Evolutionary conservation across 331 rosid species (phyloP).

Genomic region (Acacia concinna): DNA sequence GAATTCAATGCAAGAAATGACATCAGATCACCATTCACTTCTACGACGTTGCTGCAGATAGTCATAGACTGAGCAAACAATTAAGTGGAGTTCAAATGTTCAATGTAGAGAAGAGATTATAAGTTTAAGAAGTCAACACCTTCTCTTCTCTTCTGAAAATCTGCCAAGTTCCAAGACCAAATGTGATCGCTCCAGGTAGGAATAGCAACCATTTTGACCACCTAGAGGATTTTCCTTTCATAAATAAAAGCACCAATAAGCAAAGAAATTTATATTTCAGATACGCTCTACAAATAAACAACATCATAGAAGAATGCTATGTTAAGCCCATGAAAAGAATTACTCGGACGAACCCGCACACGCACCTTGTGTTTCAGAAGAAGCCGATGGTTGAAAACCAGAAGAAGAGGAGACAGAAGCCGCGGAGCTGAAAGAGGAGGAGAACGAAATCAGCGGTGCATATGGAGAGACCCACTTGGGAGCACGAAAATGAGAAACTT

Average conservation of each 20-base stretch:
- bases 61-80: not conserved
- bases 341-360: not conserved
- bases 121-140: slow-evolving; percentile 36
- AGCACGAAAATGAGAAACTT: not conserved
- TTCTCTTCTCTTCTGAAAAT: slow-evolving; percentile 85
- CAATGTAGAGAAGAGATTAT: not conserved
- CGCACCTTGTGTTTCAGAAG: slow-evolving; percentile 52
- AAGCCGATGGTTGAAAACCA: slow-evolving; percentile 37
- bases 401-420: slow-evolving; percentile 21
- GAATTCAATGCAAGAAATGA: slow-evolving; percentile 11
- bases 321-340: slow-evolving; percentile 17
- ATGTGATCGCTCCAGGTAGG: slow-evolving; percentile 85
- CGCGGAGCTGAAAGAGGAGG: not conserved
- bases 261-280: not conserved
- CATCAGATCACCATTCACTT: not conserved
- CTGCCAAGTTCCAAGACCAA: slow-evolving; percentile 99
- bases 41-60: not conserved
- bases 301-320: slow-evolving; percentile 14
- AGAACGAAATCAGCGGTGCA: not conserved
- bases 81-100: not conserved
- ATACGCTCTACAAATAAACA: not conserved
- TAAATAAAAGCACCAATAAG: slow-evolving; percentile 24
- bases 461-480: not conserved
- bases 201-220: slow-evolving; percentile 60
- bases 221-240: slow-evolving; percentile 53